Base-by-base conservation (phyloP, 345 rosid species). In the Angophora floribunda region DNA sequence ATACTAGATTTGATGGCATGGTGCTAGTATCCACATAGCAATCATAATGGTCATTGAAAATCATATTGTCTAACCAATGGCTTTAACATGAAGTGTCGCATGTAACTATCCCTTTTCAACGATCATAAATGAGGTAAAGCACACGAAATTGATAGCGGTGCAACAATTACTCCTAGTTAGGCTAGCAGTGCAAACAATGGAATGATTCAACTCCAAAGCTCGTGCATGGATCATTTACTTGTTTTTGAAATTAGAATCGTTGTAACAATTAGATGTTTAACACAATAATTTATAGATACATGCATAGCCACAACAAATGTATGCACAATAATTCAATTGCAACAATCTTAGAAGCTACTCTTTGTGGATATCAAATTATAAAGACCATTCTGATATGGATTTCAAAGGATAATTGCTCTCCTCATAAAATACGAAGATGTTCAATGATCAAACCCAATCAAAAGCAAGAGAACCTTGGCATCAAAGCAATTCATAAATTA, bases 11-110 rank as follows among this genome's bases (percentile, higher is more conserved):
- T 4, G 63, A 53, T 24, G 24, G n/a, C n/a, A n/a, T n/a, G n/a
- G n/a, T n/a, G n/a, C n/a, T n/a, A n/a, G n/a, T n/a, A n/a, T n/a
- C 11, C 7, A 1, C 11, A 7, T 22, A 15, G 0, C 30, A 16
- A 67, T 67, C 6, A 7, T 9, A 67, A 67, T 32, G 2, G 21
- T 67, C 12, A 4, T 22, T 30, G 3, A 4, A 67, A 32, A 67
- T 1, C 44, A 15, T 30, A 30, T 30, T 0, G 1, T 30, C 41
- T 65, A 65, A 16, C 78, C 36, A 0, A 15, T 30, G 11, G 21
- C 3, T 32, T 4, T 32, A 67, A 30, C 15, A 11, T 4, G 11
- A 4, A 15, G 9, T 16, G 22, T 7, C 6, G 6, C 78, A 65
- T 15, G 78, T 15, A 16, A 65, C 21, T 36, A 16, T 67, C n/a